Conservation (phyloP, 2,329 filamentous ascomycete genomes). For the Conoideocrella luteorostrata region DNA sequence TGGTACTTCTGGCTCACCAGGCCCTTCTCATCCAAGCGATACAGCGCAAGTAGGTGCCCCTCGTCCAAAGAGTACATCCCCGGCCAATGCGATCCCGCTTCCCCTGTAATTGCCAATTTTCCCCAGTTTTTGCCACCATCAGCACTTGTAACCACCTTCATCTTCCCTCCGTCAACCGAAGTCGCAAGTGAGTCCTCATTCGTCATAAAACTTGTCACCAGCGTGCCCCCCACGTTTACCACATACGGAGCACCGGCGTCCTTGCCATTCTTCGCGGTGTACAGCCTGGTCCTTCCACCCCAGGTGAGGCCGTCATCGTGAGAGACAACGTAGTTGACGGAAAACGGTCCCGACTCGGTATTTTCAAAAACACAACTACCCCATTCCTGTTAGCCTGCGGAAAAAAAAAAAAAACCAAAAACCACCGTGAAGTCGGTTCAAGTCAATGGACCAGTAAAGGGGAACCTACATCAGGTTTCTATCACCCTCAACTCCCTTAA, state of each 20-base stretch:
- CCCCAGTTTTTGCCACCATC: conserved; percentile 22
- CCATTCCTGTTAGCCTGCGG: too few species aligned
- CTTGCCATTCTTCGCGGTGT: neutral
- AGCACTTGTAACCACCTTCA: conserved; percentile 24
- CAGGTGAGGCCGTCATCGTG: conserved; percentile 35
- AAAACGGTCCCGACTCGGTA: too few species aligned
- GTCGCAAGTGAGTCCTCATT: conserved; percentile 31
- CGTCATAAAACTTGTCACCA: conserved; percentile 38
- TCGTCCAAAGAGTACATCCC: conserved; percentile 17
- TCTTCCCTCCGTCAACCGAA: conserved; percentile 12
- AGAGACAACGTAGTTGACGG: conserved; percentile 30
- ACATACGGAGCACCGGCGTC: conserved; percentile 34
- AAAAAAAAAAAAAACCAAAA: too few species aligned
- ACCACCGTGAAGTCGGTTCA: too few species aligned
- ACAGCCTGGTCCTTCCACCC: conserved; percentile 11
- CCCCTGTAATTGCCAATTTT: conserved; percentile 17
- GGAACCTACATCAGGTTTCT: conserved; percentile 29
- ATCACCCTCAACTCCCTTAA: too few species aligned
- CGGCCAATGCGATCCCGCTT: conserved; percentile 23
- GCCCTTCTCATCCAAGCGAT: conserved; percentile 15
- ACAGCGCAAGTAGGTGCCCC: conserved; percentile 21
- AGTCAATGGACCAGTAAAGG: too few species aligned
- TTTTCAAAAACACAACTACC: too few species aligned
- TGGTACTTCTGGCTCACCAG: conserved; percentile 1
- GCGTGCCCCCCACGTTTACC: conserved; percentile 32